Conservation (phyloP, 805 yeast species). For the Lachancea thermotolerans region DNA sequence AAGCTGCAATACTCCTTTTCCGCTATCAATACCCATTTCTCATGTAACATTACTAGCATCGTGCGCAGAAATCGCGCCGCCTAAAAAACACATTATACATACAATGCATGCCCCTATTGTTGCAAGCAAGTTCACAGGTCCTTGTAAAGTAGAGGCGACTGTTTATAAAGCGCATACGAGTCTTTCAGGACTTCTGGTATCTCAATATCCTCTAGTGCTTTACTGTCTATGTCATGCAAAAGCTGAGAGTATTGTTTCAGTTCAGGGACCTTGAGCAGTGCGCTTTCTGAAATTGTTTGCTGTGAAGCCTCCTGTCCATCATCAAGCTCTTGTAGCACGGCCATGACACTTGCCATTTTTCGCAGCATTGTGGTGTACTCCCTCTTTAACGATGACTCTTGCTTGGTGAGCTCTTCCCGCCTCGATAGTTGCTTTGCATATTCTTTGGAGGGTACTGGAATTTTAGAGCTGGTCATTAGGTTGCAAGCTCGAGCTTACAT, state of each 20-base stretch:
- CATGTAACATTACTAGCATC: constrained; percentile 4
- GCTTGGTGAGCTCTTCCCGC: constrained; percentile 29
- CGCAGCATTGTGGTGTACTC: constrained; percentile 30
- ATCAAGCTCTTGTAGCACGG: constrained; percentile 16
- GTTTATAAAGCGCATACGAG: constrained; percentile 23
- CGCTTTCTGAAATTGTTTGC: constrained; percentile 13
- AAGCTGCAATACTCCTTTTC: no score
- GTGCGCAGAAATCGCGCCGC: not conserved
- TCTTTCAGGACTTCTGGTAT: constrained; percentile 24
- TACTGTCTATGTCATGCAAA: constrained; percentile 7
- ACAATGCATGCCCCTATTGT: no score
- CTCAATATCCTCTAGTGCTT: constrained; percentile 9
- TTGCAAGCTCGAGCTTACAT: not conserved
- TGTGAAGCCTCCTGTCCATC: constrained; percentile 9
- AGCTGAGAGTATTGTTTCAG: constrained; percentile 22
- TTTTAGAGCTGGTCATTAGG: constrained; percentile 5
- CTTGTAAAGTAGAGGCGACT: constrained; percentile 27
- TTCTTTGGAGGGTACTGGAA: constrained; percentile 5
- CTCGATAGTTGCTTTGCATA: constrained; percentile 16
- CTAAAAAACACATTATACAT: no score
- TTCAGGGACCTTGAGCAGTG: constrained; percentile 18
- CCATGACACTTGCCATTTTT: constrained; percentile 23
- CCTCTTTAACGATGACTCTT: constrained; percentile 24
- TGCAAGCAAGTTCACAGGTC: constrained; percentile 9
- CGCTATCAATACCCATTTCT: not conserved